Percentiles rank a stretch among this genome's conserved stretches.
These are phyloP conservation scores for Cladophialophora psammophila DNA, from an alignment of 2,329 filamentous ascomycete species.

Conservation along the genomic window DNA sequence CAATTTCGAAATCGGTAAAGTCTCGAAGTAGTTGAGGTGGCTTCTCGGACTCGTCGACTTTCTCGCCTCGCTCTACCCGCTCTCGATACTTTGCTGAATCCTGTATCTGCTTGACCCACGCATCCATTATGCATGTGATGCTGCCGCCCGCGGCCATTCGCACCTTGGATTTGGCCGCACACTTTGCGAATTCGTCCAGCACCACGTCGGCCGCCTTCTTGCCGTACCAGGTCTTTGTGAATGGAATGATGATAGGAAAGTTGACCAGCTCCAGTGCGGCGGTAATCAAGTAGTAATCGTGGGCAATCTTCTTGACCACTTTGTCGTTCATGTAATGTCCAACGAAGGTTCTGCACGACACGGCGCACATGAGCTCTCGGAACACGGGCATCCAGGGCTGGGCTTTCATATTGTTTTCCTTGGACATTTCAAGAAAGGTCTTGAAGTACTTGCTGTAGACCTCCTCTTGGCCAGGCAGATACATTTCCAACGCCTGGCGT, in stretches of 20 bases:
- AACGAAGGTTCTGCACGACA: conserved; percentile 96
- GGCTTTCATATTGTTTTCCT: conserved; percentile 74
- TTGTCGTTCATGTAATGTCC: conserved; percentile 93
- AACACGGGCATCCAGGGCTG: conserved; percentile 89
- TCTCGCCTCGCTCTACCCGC: conserved; percentile 74
- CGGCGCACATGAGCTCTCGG: conserved; percentile 92
- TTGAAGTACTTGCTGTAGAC: conserved; percentile 89
- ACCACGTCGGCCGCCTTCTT: conserved; percentile 96
- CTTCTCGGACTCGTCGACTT: conserved; percentile 76
- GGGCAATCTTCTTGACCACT: conserved; percentile 89
- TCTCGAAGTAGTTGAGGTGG: conserved; percentile 81
- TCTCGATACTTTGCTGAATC: conserved; percentile 83
- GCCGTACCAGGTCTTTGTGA: conserved; percentile 95
- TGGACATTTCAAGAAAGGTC: conserved; percentile 77
- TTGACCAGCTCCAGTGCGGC: conserved; percentile 96
- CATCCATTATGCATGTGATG: conserved; percentile 91
- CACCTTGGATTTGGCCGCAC: conserved; percentile 90
- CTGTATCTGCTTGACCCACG: conserved; percentile 88
- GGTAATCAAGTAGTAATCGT: conserved; percentile 97
- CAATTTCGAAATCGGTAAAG: conserved; percentile 89
- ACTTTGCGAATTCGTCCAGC: conserved; percentile 85
- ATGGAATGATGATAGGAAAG: conserved; percentile 95
- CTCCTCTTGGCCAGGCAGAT: conserved; percentile 90
- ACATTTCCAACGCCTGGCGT: conserved; percentile 82
- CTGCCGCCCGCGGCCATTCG: conserved; percentile 89